Percentiles rank a stretch among this genome's conserved stretches.
These are phyloP conservation scores for Barnettozyma hawaiiensis DNA, from an alignment of 1,139 yeast genomes.

Conservation along the genomic window DNA sequence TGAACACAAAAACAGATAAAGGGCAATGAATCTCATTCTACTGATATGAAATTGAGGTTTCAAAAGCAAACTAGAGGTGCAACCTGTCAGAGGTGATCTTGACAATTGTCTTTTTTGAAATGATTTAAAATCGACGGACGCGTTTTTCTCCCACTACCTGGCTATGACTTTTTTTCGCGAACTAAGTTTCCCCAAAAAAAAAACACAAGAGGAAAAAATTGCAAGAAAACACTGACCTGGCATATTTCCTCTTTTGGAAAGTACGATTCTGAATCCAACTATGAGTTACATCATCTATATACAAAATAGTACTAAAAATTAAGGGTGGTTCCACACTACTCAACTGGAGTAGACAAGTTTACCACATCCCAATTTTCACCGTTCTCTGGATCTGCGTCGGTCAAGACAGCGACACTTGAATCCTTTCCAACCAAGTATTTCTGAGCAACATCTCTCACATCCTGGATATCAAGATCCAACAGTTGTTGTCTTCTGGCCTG, in stretches of 20 bases:
- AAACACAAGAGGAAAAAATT: too few species aligned
- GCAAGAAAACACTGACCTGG: background rate
- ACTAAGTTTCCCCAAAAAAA: background rate
- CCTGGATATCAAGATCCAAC: slow-evolving; percentile 57
- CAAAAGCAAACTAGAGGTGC: background rate
- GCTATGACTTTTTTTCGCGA: background rate
- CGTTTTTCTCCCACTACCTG: slow-evolving; percentile 4
- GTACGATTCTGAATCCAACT: too few species aligned
- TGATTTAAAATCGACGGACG: slow-evolving; percentile 4
- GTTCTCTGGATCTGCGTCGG: slow-evolving; percentile 15
- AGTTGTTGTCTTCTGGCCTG: slow-evolving; percentile 74
- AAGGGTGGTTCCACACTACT: background rate
- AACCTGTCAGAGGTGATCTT: slow-evolving; percentile 2
- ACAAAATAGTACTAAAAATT: too few species aligned
- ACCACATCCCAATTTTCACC: slow-evolving; percentile 19
- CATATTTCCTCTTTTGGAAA: background rate
- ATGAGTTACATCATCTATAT: too few species aligned
- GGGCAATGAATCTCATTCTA: slow-evolving; percentile 14
- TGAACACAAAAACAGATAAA: slow-evolving; percentile 14
- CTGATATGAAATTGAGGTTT: background rate
- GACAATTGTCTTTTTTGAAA: slow-evolving; percentile 10
- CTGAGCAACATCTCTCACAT: slow-evolving; percentile 57
- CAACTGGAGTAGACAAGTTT: slow-evolving; percentile 11
- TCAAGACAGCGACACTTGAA: slow-evolving; percentile 23
- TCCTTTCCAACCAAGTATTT: slow-evolving; percentile 41